Percentiles rank a stretch among this genome's conserved stretches.
Evolutionary conservation across 2,329 filamentous ascomycete species (phyloP).

Genomic region (Chaetomiaceae sp.): DNA sequence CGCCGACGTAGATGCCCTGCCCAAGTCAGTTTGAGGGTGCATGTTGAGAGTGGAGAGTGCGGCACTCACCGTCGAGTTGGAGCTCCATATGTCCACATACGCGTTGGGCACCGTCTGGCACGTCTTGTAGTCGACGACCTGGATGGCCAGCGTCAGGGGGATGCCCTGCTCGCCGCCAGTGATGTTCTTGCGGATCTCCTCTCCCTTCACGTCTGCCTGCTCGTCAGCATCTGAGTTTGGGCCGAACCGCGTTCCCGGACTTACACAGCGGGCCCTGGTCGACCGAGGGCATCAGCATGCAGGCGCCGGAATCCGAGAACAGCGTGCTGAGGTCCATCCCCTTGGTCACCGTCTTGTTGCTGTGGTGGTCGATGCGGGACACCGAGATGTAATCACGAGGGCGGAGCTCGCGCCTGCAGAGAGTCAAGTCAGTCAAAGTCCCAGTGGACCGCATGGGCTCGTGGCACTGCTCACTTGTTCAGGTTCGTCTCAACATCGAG

Average conservation of each 20-base stretch:
- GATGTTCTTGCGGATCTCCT: slow-evolving; percentile 46
- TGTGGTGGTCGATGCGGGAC: slow-evolving; percentile 31
- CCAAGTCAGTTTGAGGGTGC: neutral
- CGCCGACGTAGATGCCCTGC: slow-evolving; percentile 34
- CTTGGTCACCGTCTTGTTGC: slow-evolving; percentile 29
- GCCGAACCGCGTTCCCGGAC: slow-evolving; percentile 1
- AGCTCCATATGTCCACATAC: slow-evolving; percentile 51
- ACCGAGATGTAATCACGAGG: slow-evolving; percentile 31
- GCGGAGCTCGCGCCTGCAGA: slow-evolving; percentile 20
- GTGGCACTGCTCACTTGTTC: neutral
- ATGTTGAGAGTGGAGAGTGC: neutral
- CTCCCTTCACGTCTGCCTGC: slow-evolving; percentile 42
- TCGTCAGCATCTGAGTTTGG: neutral
- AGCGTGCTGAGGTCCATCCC: slow-evolving; percentile 32
- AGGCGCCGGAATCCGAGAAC: slow-evolving; percentile 38
- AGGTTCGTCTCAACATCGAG: slow-evolving; percentile 22
- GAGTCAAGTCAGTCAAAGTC: neutral
- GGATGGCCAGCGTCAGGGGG: slow-evolving; percentile 46
- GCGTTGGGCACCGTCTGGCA: slow-evolving; percentile 47
- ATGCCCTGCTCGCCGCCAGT: slow-evolving; percentile 45
- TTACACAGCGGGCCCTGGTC: slow-evolving; percentile 46
- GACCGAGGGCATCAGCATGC: slow-evolving; percentile 43
- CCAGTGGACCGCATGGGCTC: too few relatives aligned
- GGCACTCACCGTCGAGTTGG: slow-evolving; percentile 36
- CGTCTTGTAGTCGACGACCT: slow-evolving; percentile 50